Base-by-base conservation (phyloP, 106 monocot species). In the Dendrobium chrysotoxum region DNA sequence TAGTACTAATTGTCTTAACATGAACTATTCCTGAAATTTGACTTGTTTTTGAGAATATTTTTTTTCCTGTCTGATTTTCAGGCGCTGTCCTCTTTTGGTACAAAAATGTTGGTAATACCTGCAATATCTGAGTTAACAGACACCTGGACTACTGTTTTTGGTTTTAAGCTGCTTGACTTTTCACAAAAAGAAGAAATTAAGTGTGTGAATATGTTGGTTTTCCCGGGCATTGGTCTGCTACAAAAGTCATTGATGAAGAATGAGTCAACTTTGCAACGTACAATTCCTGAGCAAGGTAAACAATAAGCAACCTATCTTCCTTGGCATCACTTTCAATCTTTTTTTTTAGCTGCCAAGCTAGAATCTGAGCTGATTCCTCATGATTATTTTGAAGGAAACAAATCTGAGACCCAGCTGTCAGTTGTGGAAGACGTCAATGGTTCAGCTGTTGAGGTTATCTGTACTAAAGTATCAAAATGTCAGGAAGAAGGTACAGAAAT, bases 71-170 rank as follows among this genome's bases (percentile, higher is more conserved):
- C 15, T 77, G 18, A 31, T 81, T 84, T 85, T 81, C 86, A 98
- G 98, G 89, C 86, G 76, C 91, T 98, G n/a, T 78, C 47, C 72
- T 89, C 92, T 21, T 84, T 98, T 41, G 81, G 75, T 82, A 77
- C 95, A 26, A 88, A 88, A 85, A 95, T 88, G 78, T 79, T 98
- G 77, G 78, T 98, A 16, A 98, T 98, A 83, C 98, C 95, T 83
- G 98, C 95, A 75, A 95, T 98, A 38, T 77, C 98, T 75, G 95
- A 95, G 74, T 80, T 98, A 64, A 72, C 77, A 72, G 86, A 95
- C 54, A 94, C 98, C 13, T 98, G 98, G 98, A 92, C 84, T 53
- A 78, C 46, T 75, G 80, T 84, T 20, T 98, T 98, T 85, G 89
- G 90, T 41, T 98, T 98, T 72, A 84, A 85, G 85, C 89, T 86